These are phyloP conservation scores for Komagataella ulmi DNA, from an alignment of 805 yeast species.

Conservation along the genomic window DNA sequence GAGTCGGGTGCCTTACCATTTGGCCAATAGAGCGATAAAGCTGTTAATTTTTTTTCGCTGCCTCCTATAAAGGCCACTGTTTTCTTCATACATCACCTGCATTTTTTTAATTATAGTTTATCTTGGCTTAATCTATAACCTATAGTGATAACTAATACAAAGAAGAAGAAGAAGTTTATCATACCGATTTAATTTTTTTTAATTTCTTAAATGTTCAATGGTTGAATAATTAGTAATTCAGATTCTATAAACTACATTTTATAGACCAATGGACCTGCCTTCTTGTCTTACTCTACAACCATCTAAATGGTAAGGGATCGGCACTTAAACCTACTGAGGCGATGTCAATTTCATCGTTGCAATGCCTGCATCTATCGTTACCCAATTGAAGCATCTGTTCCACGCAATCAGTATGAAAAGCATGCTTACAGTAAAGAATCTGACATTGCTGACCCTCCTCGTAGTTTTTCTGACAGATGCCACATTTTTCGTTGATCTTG, in stretches of 20 bases:
- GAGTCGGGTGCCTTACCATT: conserved; percentile 34
- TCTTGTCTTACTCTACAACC: not conserved
- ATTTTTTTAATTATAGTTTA: too few species aligned
- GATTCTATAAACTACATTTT: too few species aligned
- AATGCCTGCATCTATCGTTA: not conserved
- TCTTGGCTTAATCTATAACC: too few species aligned
- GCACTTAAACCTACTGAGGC: not conserved
- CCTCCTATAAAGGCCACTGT: not conserved
- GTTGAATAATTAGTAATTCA: too few species aligned
- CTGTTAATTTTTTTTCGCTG: not conserved
- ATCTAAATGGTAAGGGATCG: not conserved
- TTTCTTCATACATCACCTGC: too few species aligned
- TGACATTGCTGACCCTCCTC: not conserved
- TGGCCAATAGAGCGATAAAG: conserved; percentile 24
- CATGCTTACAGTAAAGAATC: not conserved
- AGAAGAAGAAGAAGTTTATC: too few species aligned
- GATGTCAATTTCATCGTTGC: not conserved
- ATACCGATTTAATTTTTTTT: too few species aligned
- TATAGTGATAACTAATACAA: too few species aligned
- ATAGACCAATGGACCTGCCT: too few species aligned
- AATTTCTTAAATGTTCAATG: too few species aligned
- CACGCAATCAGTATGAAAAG: not conserved
- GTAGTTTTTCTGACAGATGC: not conserved
- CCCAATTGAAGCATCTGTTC: not conserved
- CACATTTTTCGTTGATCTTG: not conserved